Conservation (phyloP, 2,329 filamentous ascomycete genomes). For the Arthrobotrys pseudoclavata region DNA sequence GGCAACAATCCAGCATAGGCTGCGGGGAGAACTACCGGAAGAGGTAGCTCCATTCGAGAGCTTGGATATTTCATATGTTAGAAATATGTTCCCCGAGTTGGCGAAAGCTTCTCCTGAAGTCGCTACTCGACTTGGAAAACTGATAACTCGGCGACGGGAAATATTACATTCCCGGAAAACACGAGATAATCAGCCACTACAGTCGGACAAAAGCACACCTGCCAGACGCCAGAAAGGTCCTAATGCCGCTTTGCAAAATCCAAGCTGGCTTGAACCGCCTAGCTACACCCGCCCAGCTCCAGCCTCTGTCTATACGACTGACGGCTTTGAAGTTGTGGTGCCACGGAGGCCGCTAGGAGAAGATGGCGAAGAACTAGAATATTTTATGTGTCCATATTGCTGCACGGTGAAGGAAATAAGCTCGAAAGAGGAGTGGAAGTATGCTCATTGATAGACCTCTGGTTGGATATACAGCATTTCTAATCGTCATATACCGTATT, state of each 20-base stretch:
- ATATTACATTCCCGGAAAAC: background rate
- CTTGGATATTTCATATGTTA: background rate
- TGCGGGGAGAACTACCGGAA: background rate
- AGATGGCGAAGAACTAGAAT: background rate
- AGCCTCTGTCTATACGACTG: background rate
- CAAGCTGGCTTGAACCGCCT: background rate
- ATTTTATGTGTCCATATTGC: background rate
- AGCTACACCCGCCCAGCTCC: background rate
- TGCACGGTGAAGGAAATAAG: background rate
- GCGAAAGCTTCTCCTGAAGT: background rate
- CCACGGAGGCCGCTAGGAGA: background rate
- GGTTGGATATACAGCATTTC: background rate
- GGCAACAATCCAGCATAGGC: background rate
- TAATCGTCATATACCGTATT: background rate
- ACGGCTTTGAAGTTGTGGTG: background rate
- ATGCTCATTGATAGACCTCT: background rate
- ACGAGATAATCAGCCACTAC: background rate
- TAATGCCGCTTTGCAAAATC: background rate
- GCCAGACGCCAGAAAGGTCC: background rate
- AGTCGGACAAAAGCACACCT: background rate
- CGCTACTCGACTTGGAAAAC: background rate
- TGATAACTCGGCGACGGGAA: background rate
- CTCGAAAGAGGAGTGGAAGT: background rate
- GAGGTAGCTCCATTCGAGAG: background rate
- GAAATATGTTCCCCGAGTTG: background rate